Evolutionary conservation across 345 rosid species (phyloP), one percentile per base, ranked within the genome.

Genomic region (Pelargonium nanum): DNA sequence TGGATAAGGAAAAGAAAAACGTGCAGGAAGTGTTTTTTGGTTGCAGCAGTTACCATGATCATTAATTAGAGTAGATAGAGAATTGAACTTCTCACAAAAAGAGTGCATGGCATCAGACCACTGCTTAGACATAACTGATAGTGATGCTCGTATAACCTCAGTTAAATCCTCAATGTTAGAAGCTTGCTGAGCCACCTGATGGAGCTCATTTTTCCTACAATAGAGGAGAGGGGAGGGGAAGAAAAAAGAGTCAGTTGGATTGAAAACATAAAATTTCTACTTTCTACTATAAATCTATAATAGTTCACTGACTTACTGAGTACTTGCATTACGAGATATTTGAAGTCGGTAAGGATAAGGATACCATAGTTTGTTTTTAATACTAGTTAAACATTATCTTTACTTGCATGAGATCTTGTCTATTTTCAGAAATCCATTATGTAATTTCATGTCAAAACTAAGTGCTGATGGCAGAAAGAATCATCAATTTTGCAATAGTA

Each of bases 131-230:
- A 92, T 85, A 57, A 92, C 85, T 62, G 89, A 82, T 48, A 87
- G 56, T 30, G 98, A 92, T 61, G 80, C 71, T 51, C 81, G 78
- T 51, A 87, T 70, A 70, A 92, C 95, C 74, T 85, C 93, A 72
- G 78, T 85, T 74, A 92, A 76, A 72, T 92, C 89, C 63, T 87
- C 88, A 56, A 92, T 83, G 69, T 83, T 80, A 34, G 95, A 89
- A 68, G 96, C 95, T 75, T 92, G 96, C 65, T 77, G 85, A 61
- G 98, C 95, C 66, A 92, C 83, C 80, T 89, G 98, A 77, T 92
- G 95, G 66, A 87, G 91, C 73, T 92, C 97, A 73, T 80, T 76
- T 76, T 92, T 87, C 79, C 97, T 92, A 59, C 66, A 72, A 62
- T 4, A 59, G n/a, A 24, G 48, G 20, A 15, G 16, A 26, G 22